These are phyloP conservation scores for Termitomyces sp. DNA, from an alignment of 768 basidiomycete species.

Conservation along the genomic window DNA sequence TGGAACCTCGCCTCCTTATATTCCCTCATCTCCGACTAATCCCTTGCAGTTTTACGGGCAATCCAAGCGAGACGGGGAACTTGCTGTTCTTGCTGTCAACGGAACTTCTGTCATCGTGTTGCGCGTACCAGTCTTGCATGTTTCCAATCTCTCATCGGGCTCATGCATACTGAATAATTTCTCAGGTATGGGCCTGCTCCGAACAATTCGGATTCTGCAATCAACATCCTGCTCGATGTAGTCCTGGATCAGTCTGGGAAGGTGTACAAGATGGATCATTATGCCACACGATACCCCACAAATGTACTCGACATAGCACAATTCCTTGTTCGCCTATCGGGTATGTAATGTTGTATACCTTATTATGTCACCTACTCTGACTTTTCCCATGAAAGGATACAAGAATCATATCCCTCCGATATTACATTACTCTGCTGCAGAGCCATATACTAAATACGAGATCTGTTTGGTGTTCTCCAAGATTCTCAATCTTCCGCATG, in stretches of 20 bases:
- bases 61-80: conserved; percentile 85
- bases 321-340: conserved; percentile 72
- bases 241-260: conserved; percentile 86
- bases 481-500: conserved; percentile 64
- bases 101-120: conserved; percentile 64
- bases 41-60: conserved; percentile 87
- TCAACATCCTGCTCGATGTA: conserved; percentile 85
- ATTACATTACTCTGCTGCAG: conserved; percentile 79
- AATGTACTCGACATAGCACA: conserved; percentile 83
- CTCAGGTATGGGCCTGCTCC: conserved; percentile 81
- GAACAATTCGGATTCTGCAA: conserved; percentile 81
- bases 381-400: conserved; percentile 17
- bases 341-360: conserved; percentile 28
- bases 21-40: conserved; percentile 64
- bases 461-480: conserved; percentile 79
- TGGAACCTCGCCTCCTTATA: conserved; percentile 88
- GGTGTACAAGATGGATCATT: conserved; percentile 93
- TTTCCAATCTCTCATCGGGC: conserved; percentile 4
- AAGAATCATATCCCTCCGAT: conserved; percentile 56
- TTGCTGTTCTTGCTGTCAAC: conserved; percentile 58
- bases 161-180: neutral
- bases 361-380: neutral
- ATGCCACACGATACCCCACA: conserved; percentile 88
- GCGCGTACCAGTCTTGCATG: conserved; percentile 86
- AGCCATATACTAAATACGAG: conserved; percentile 89